Evolutionary conservation across 1,284 basidiomycete species (phyloP).

Genomic region (Ceratobasidium sp.): DNA sequence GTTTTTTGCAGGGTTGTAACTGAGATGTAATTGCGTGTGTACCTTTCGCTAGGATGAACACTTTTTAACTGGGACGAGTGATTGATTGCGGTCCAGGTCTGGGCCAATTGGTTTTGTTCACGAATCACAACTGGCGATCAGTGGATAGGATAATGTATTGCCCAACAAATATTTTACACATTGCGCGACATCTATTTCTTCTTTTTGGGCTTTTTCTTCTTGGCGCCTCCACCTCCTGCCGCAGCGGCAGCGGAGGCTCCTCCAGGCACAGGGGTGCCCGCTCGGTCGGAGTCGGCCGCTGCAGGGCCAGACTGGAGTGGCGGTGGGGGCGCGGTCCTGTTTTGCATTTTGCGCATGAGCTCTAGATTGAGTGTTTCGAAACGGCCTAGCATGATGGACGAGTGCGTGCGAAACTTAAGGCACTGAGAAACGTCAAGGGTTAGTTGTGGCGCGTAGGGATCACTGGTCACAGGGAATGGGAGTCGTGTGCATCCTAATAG

Average conservation of each 20-base stretch:
- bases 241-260: constrained; percentile 46
- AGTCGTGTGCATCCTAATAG: not conserved
- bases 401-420: constrained; percentile 92
- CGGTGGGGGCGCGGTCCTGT: constrained; percentile 52
- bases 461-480: not conserved
- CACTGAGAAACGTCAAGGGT: constrained; percentile 61
- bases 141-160: not conserved
- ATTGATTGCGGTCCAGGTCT: not conserved
- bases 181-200: constrained; percentile 54
- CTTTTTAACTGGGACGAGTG: not conserved
- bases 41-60: not conserved
- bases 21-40: not conserved
- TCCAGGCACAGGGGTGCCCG: not conserved
- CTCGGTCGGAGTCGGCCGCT: not conserved
- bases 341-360: constrained; percentile 83
- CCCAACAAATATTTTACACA: constrained; percentile 1
- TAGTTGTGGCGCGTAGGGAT: not conserved
- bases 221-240: constrained; percentile 53
- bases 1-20: not conserved
- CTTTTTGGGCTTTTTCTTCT: constrained; percentile 65
- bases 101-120: too few species aligned
- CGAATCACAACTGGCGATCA: too few species aligned
- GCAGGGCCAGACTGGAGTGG: not conserved
- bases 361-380: constrained; percentile 89
- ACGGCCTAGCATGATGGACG: constrained; percentile 91